Conservation (phyloP, 1,284 basidiomycete genomes). For the Moesziomyces aphidis region DNA sequence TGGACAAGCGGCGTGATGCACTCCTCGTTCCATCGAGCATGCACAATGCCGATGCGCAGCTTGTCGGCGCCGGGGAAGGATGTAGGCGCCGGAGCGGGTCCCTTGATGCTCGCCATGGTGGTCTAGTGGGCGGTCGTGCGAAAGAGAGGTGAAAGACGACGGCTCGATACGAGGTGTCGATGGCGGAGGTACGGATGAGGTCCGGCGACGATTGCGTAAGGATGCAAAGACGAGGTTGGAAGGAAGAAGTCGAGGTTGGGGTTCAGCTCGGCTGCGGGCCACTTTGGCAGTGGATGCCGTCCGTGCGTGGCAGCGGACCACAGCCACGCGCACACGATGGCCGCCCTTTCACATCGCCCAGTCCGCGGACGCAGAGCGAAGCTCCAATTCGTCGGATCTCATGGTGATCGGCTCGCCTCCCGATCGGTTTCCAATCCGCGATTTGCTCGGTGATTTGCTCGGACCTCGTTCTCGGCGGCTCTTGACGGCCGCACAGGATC, state of each 20-base stretch:
- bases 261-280: not conserved
- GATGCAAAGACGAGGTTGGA: not conserved
- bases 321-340: not conserved
- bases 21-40: conserved; percentile 80
- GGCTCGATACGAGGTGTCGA: too few species aligned
- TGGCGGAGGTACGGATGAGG: too few species aligned
- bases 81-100: conserved; percentile 61
- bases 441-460: too few species aligned
- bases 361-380: conserved; percentile 24
- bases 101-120: conserved; percentile 60
- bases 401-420: conserved; percentile 1
- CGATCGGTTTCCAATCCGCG: conserved; percentile 8
- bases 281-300: conserved; percentile 1
- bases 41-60: conserved; percentile 65
- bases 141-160: too few species aligned
- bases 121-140: not conserved
- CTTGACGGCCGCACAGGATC: too few species aligned
- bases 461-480: too few species aligned
- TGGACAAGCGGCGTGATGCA: conserved; percentile 85
- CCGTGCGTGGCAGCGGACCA: conserved; percentile 7
- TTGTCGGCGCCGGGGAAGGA: conserved; percentile 59
- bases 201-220: not conserved
- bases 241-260: not conserved
- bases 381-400: too few species aligned
- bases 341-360: not conserved